A percentile compares a stretch with the other conserved stretches of the same genome.
phyloP scores from a whole-genome alignment of 768 basidiomycete genomes.

The Butyriboletus loyo region DNA sequence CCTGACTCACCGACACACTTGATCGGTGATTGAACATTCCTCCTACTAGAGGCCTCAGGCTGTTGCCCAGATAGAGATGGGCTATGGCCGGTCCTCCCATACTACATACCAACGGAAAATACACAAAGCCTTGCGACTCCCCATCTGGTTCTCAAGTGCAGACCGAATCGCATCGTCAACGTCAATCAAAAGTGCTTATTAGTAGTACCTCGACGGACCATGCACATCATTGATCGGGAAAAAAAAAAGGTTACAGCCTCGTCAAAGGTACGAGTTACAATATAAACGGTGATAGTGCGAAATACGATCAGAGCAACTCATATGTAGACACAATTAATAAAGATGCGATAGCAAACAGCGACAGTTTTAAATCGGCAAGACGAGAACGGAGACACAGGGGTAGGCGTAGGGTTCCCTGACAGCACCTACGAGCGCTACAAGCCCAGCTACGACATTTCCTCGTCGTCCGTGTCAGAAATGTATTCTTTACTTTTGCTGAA shows the following conservation, averaged over 20 bases:
- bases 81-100: not conserved
- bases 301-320: constrained; percentile 5
- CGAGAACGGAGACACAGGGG: not conserved
- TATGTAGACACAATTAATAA: not conserved
- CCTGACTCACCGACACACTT: too few species aligned
- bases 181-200: not conserved
- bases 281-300: not conserved
- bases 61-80: not conserved
- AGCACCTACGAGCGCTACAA: not conserved
- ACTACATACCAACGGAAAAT: not conserved
- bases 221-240: not conserved
- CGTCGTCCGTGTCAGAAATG: constrained; percentile 86
- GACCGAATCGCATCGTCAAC: too few species aligned
- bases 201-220: not conserved
- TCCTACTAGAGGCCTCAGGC: too few species aligned
- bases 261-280: not conserved
- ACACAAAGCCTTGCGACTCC: too few species aligned
- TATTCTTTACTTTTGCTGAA: constrained; percentile 84
- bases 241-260: not conserved
- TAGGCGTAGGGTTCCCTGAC: not conserved
- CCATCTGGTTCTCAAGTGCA: too few species aligned
- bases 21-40: too few species aligned
- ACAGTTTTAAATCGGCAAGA: not conserved
- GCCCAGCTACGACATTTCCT: constrained; percentile 54
- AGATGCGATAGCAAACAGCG: not conserved